Conservation (phyloP, 2,329 filamentous ascomycete genomes). For the Calycina herbarum region DNA sequence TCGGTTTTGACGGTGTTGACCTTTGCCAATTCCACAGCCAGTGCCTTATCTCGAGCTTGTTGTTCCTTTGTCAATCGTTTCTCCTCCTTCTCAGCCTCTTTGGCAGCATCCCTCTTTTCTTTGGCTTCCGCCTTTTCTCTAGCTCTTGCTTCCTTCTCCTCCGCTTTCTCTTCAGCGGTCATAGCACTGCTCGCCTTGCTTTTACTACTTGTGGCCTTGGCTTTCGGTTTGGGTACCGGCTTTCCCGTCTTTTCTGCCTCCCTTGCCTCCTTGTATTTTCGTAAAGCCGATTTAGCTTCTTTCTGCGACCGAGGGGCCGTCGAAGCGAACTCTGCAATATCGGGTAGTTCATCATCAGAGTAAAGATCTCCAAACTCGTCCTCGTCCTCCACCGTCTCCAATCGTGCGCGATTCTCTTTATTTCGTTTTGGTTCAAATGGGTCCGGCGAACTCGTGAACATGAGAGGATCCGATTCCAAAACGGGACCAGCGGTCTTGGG, state of each 20-base stretch:
- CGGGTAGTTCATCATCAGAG: constrained; percentile 7
- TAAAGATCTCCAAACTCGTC: not conserved
- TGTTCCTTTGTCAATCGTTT: constrained; percentile 61
- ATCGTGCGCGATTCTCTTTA: constrained; percentile 4
- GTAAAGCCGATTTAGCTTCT: constrained; percentile 16
- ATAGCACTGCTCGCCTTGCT: not conserved
- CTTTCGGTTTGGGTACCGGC: not conserved
- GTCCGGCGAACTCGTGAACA: constrained; percentile 26
- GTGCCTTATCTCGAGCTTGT: constrained; percentile 62
- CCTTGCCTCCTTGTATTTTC: constrained; percentile 11
- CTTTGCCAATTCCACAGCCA: constrained; percentile 65
- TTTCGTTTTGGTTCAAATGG: constrained; percentile 13
- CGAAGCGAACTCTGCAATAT: not conserved
- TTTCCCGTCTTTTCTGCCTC: constrained; percentile 7
- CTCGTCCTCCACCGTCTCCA: not conserved
- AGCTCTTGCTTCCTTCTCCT: constrained; percentile 16
- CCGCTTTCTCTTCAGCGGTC: not conserved
- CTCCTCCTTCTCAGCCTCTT: constrained; percentile 48
- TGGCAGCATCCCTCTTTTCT: constrained; percentile 25
- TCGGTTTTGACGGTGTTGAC: constrained; percentile 73
- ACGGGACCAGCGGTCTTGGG: constrained; percentile 29
- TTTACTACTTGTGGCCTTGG: not conserved
- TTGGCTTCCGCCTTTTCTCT: constrained; percentile 26
- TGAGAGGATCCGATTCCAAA: constrained; percentile 25
- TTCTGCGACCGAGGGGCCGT: not conserved